Evolutionary conservation across 1,139 yeast genomes (phyloP), one percentile per base, ranked within the genome.

Genomic region (Debaryomyces sp.): DNA sequence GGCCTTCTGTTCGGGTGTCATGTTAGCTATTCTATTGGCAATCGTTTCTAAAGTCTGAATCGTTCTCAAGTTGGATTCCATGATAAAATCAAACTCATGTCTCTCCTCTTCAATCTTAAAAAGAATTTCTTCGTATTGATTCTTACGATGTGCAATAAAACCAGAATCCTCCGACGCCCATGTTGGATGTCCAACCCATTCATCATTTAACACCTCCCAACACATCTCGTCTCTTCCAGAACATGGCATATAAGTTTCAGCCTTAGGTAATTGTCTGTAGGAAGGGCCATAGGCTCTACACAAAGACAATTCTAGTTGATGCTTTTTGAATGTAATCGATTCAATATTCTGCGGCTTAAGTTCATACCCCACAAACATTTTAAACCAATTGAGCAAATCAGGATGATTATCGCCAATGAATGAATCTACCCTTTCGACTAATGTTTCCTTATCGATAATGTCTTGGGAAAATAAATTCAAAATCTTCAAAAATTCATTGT

Each of bases 131-230:
- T 94, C 99, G 65, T 92, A 94, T 70, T 94, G 99, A 64, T 95
- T 94, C 68, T 95, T 94, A 59, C 98, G 84, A 67, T 95, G 99
- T 15, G 99, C 97, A 64, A 94, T 92, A 63, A 92, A 94, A 0
- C 99, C 99, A 22, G 97, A 89, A 65, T 95, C 99, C 68, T 94
- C 99, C 1, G 98, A 92, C 1, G 98, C 99, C 99, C 99, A 95
- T 6, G 97, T 96, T 34, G 99, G 99, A 68, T 92, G 98, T 2
- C 97, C 97, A 23, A 94, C 98, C 98, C 98, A 95, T 69, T 94
- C 98, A 66, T 94, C 99, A 67, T 94, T 94, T 58, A 95, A 78
- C 23, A 94, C 97, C 65, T 94, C 98, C 98, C 98, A 92, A 66
- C 99, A 95, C 95, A 95, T 89, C 62, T 92, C 98, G 67, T 95